Base-by-base conservation (phyloP, 31 red algal species). In the Endocladia muricata region DNA sequence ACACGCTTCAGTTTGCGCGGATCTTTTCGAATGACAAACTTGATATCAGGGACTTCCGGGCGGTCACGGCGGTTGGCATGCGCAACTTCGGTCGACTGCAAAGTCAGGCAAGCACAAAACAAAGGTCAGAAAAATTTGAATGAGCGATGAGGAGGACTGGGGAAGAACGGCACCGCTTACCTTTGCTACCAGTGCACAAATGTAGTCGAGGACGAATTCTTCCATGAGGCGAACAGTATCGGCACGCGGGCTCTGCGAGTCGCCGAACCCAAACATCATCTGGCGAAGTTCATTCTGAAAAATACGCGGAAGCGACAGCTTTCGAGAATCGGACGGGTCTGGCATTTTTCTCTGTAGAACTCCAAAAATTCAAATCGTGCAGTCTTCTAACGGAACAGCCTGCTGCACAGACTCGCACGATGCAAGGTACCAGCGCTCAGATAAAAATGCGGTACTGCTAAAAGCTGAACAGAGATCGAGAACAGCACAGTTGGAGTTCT, bases 181-280 rank as follows among this genome's bases (percentile, higher is more conserved):
- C n/a, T 89, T 96, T 25, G 68, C 65, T 30, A 88, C 91, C 37
- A 98, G 81, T 15, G 75, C 73, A 1, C 67, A 68, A 9, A 98
- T 87, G 79, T 94, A 94, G 36, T 94, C 87, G 21, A 93, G 67
- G 17, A 98, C 79, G 31, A 94, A 51, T 55, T 91, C 90, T 51
- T 98, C 95, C 79, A 94, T 88, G 2, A 98, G 81, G 23, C 57
- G 44, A 19, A 90, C 87, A 9, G 86, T 75, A 32, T 91, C 91
- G 33, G 66, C 29, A 31, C 87, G 79, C 43, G 95, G 95, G 51
- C 44, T 86, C 69, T 71, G 73, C 13, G 71, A 76, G 86, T 98
- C 95, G 25, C 95, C 95, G 75, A 98, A 98, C 11, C 95, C 95
- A 67, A 73, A 94, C 95, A 98, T 93, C 88, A 98, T 94, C 58